Evolutionary conservation across 805 yeast species (phyloP).

Genomic region (Saccharomyces eubayanus): DNA sequence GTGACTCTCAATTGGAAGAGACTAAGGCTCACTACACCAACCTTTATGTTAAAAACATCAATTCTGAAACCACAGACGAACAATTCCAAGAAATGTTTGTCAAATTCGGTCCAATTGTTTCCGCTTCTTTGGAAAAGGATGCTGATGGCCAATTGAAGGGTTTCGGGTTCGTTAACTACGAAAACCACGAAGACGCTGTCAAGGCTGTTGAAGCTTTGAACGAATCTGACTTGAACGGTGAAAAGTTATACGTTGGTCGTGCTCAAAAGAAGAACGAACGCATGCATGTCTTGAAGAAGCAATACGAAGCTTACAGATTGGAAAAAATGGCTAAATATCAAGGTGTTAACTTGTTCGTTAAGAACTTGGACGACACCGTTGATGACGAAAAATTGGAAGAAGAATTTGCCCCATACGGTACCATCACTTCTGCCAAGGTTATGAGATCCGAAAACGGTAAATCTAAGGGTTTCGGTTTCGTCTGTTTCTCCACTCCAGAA

Average conservation of each 20-base stretch:
- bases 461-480: slow-evolving; percentile 98
- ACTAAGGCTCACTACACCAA: slow-evolving; percentile 90
- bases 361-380: slow-evolving; percentile 89
- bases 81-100: slow-evolving; percentile 66
- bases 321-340: slow-evolving; percentile 91
- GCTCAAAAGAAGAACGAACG: slow-evolving; percentile 99
- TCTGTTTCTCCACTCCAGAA: slow-evolving; percentile 94
- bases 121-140: slow-evolving; percentile 72
- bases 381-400: slow-evolving; percentile 87
- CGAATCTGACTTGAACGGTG: slow-evolving; percentile 77
- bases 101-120: slow-evolving; percentile 72
- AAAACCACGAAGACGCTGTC: slow-evolving; percentile 76
- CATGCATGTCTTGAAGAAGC: slow-evolving; percentile 88
- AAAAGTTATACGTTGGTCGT: slow-evolving; percentile 89
- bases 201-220: slow-evolving; percentile 89
- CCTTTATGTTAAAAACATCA: slow-evolving; percentile 88
- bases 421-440: slow-evolving; percentile 91
- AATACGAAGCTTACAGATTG: slow-evolving; percentile 83
- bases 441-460: slow-evolving; percentile 92
- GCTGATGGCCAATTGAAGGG: slow-evolving; percentile 86
- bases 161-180: slow-evolving; percentile 92
- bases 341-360: slow-evolving; percentile 93
- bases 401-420: slow-evolving; percentile 88
- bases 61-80: slow-evolving; percentile 57
- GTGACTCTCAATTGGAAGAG: slow-evolving; percentile 87